Percentiles rank a stretch among this genome's conserved stretches.
phyloP scores from a whole-genome alignment of 768 basidiomycete species.

The Lentinula guzmanii region DNA sequence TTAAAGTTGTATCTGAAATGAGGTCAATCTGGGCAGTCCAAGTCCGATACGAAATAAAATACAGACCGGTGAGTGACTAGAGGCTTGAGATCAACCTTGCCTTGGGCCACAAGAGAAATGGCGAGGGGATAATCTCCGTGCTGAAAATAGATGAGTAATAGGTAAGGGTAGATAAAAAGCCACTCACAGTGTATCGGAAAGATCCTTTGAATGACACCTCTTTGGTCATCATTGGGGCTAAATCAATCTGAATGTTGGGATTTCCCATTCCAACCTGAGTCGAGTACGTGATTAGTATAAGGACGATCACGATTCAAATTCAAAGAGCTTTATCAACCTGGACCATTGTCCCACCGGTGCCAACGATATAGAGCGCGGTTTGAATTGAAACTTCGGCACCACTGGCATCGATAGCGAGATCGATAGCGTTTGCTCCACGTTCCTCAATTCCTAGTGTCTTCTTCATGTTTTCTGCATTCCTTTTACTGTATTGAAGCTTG shows the following conservation, averaged over 20 bases:
- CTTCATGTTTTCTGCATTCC: constrained; percentile 66
- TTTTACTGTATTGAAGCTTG: constrained; percentile 62
- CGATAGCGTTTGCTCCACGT: constrained; percentile 65
- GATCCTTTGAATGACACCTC: constrained; percentile 82
- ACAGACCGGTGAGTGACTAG: constrained; percentile 81
- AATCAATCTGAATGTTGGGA: constrained; percentile 68
- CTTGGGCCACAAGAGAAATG: constrained; percentile 75
- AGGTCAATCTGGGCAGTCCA: not conserved
- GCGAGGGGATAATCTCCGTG: constrained; percentile 84
- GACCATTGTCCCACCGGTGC: constrained; percentile 69
- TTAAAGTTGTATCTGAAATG: constrained; percentile 64
- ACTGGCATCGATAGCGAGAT: constrained; percentile 87
- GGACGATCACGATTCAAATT: not conserved
- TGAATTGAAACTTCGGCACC: constrained; percentile 92
- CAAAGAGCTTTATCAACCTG: constrained; percentile 35
- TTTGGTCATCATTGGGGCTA: constrained; percentile 65
- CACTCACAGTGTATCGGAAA: constrained; percentile 77
- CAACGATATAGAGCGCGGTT: constrained; percentile 72
- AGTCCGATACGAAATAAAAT: not conserved
- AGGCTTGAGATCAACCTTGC: constrained; percentile 81
- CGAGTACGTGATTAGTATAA: not conserved
- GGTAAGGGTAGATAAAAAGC: constrained; percentile 11
- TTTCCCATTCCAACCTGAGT: constrained; percentile 83
- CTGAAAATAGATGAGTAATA: constrained; percentile 23
- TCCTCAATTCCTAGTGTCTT: constrained; percentile 61